A percentile compares a stretch with the other conserved stretches of the same genome.
These are phyloP conservation scores for Monilinia vaccinii-corymbosi DNA, from an alignment of 2,329 filamentous ascomycete genomes.

Conservation along the genomic window DNA sequence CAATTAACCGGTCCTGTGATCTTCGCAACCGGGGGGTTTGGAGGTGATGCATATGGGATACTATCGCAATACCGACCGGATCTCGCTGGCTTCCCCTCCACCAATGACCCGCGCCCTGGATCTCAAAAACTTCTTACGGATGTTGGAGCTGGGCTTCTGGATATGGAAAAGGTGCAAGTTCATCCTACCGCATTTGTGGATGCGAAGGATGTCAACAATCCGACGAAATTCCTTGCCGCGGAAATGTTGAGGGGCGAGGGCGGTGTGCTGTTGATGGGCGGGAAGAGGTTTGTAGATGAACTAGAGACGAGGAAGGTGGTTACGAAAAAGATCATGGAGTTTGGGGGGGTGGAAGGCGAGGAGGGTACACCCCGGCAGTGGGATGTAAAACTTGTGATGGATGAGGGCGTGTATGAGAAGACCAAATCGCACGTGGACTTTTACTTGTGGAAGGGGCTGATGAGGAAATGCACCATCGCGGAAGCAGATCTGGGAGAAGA, in stretches of 20 bases:
- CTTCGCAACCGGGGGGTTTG: constrained; percentile 54
- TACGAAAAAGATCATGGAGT: constrained; percentile 42
- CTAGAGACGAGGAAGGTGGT: constrained; percentile 49
- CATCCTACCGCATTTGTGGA: constrained; percentile 59
- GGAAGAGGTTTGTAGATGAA: constrained; percentile 52
- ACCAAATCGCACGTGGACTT: constrained; percentile 50
- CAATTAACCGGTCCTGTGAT: constrained; percentile 45
- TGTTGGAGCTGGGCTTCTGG: constrained; percentile 34
- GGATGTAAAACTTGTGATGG: constrained; percentile 49
- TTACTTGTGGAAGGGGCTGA: constrained; percentile 52
- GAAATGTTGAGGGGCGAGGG: constrained; percentile 56
- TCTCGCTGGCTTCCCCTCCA: constrained; percentile 49
- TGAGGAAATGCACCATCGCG: constrained; percentile 45
- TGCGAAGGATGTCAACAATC: constrained; percentile 34
- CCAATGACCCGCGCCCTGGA: constrained; percentile 50
- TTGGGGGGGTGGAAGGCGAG: constrained; percentile 13
- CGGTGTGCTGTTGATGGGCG: constrained; percentile 43
- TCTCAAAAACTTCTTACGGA: constrained; percentile 37
- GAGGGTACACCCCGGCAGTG: constrained; percentile 40
- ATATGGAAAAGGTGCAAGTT: constrained; percentile 48
- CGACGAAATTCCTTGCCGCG: constrained; percentile 53
- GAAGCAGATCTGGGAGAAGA: constrained; percentile 34
- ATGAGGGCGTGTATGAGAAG: constrained; percentile 46
- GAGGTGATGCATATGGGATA: constrained; percentile 49
- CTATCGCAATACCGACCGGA: constrained; percentile 49